Evolutionary conservation across 305 asterid species (phyloP).

Genomic region (Rubia balearica): DNA sequence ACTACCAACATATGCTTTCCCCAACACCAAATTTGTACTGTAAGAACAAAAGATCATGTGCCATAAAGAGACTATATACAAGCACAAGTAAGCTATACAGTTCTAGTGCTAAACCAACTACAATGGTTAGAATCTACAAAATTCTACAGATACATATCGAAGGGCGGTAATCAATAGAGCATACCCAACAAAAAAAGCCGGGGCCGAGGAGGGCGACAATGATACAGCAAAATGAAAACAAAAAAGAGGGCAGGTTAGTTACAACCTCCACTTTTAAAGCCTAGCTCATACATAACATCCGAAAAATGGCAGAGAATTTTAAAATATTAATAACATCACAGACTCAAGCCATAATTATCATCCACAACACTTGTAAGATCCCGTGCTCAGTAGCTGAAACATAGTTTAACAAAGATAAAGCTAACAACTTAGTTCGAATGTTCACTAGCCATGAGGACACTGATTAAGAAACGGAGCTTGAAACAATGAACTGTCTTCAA

Average conservation of each 20-base stretch:
- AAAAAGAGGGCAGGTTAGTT: constrained; percentile 20
- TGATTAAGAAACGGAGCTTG: constrained; percentile 32
- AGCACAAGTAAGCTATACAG: constrained; percentile 19
- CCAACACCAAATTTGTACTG: not conserved
- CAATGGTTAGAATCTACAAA: constrained; percentile 20
- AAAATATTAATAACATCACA: constrained; percentile 36
- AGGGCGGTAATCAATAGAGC: constrained; percentile 24
- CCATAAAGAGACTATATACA: not conserved
- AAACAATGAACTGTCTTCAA: constrained; percentile 24
- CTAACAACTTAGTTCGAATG: constrained; percentile 31
- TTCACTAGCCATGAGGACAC: constrained; percentile 24
- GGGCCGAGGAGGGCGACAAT: constrained; percentile 21
- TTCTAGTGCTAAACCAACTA: constrained; percentile 13
- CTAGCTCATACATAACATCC: constrained; percentile 42
- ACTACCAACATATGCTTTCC: not conserved
- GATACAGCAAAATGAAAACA: constrained; percentile 24
- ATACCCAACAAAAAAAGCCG: constrained; percentile 31
- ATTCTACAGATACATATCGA: constrained; percentile 5
- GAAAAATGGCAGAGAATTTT: constrained; percentile 22
- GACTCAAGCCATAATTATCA: constrained; percentile 36
- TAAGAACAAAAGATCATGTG: not conserved
- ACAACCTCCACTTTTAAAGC: constrained; percentile 30
- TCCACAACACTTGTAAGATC: constrained; percentile 33
- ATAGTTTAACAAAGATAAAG: constrained; percentile 21
- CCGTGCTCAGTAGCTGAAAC: constrained; percentile 34